Base-by-base conservation (phyloP, 1,284 basidiomycete species). In the Pseudozyma pruni region DNA sequence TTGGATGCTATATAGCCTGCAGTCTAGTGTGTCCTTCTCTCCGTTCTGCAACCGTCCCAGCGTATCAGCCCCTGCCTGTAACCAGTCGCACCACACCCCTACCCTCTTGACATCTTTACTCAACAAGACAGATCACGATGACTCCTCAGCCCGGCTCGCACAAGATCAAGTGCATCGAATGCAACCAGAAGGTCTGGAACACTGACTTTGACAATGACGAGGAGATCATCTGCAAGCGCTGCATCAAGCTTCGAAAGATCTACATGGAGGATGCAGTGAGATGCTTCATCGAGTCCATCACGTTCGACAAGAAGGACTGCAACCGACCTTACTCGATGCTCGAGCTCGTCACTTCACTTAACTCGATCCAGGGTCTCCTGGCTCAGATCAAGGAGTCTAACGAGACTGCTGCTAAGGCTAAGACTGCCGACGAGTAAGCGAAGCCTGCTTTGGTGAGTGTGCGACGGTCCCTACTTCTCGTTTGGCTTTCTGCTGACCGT, bases 181-280 rank as follows among this genome's bases (percentile, higher is more conserved):
- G 38, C 38, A 22, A 22, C n/a, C 38, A 22, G 17, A 40, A 40
- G 38, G 9, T 19, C n/a, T 40, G 38, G 38, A 20, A 40, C 38
- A 7, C 8, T 8, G 38, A 14, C n/a, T 40, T 40, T 29, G 27
- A 29, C 38, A 22, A 17, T 22, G 38, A 22, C 38, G n/a, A 40
- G 11, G 27, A 6, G 27, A 7, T 29, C 38, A 7, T 40, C 9
- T 17, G 20, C 38, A 19, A 17, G 8, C 38, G n/a, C 38, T 40
- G 38, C 38, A 17, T 22, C 11, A 14, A 8, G 10, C 8, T 22
- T 22, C 38, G 38, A 11, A 27, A 17, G 6, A 6, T 33, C 14
- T 6, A 9, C 14, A 44, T 44, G 42, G 42, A 44, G 14, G 42
- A 44, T 14, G 42, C 42, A 4, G 29, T 44, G 17, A 19, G 19